Evolutionary conservation across 345 rosid genomes (phyloP), one percentile per base, ranked within the genome.

Genomic region (Firmiana major): DNA sequence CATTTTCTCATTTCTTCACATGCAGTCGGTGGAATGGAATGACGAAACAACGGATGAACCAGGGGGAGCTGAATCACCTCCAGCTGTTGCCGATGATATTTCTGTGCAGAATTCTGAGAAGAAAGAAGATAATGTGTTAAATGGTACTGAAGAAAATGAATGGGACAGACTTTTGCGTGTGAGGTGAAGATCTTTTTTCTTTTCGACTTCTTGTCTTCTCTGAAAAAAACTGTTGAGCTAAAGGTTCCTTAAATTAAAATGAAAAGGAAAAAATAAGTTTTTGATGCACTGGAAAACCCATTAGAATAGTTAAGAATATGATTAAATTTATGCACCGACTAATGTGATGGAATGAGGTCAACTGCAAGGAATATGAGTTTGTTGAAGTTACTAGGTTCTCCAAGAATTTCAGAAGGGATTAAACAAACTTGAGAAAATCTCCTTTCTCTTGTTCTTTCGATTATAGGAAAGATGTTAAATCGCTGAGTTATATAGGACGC

Each of bases 141-240:
- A 51, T 75, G 76, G 40, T 65, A 76, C 83, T 53, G 99, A 92
- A 85, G 98, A 97, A 87, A 97, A 87, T 87, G 99, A 97, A 87
- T 97, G 99, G 99, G 99, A 97, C 80, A 92, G 85, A 88, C 98
- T 97, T 88, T 84, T 97, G 82, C 98, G 99, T 74, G 79, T 87
- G 81, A 94, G 99, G 99, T 97, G 77, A 76, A 81, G 59, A 54
- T 38, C 43, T 62, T 62, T 73, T 10, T 17, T 43, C 26, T 43
- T 55, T 42, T 46, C 36, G 19, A 62, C 38, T 6, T 19, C 4
- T 21, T 21, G 60, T 51, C 69, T 46, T 46, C 55, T 81, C 12
- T 13, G 12, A 46, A 67, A 54, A 71, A 64, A 21, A 15, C 1
- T n/a, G 7, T 62, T 38, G 55, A 53, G 51, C 74, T 65, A 67